Conservation (phyloP, 495 filamentous ascomycete genomes). For the Aspergillus ostianus region DNA sequence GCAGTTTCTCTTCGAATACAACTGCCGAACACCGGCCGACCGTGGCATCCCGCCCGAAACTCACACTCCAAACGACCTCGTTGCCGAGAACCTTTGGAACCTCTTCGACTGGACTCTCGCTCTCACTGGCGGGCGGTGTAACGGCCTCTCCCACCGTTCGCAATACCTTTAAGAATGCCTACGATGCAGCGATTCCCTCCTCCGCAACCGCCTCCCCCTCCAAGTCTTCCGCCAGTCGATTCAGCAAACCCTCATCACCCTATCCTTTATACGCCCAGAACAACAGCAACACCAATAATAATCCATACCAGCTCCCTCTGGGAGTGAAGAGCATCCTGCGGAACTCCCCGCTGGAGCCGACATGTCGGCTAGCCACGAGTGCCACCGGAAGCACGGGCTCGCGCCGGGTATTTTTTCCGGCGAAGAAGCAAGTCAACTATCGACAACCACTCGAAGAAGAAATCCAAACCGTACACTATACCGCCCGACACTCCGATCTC, state of each 20-base stretch:
- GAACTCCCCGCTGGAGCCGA: slow-evolving; percentile 61
- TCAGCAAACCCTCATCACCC: slow-evolving; percentile 23
- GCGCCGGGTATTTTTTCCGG: slow-evolving; percentile 53
- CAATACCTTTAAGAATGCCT: slow-evolving; percentile 81
- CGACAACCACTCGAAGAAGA: slow-evolving; percentile 54
- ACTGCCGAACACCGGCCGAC: slow-evolving; percentile 37
- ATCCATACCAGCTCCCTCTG: slow-evolving; percentile 64
- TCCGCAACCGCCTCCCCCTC: slow-evolving; percentile 50
- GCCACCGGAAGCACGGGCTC: slow-evolving; percentile 31
- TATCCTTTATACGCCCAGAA: slow-evolving; percentile 25
- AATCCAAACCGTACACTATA: slow-evolving; percentile 52
- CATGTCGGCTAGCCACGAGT: slow-evolving; percentile 35
- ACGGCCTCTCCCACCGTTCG: slow-evolving; percentile 71
- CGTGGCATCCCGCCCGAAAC: slow-evolving; percentile 64
- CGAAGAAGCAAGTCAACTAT: slow-evolving; percentile 57
- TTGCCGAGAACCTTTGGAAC: slow-evolving; percentile 52
- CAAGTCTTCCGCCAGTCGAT: slow-evolving; percentile 28
- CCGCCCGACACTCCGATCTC: slow-evolving; percentile 50
- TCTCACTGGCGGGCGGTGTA: slow-evolving; percentile 57
- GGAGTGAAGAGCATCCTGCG: slow-evolving; percentile 71
- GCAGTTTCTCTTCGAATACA: slow-evolving; percentile 23
- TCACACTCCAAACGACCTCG: slow-evolving; percentile 72
- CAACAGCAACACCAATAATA: slow-evolving; percentile 20
- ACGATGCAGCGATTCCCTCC: slow-evolving; percentile 64
- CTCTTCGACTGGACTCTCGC: slow-evolving; percentile 53